Percentiles rank a stretch among this genome's conserved stretches.
Conservation (phyloP, 2,329 filamentous ascomycete genomes). For the Hypoxylon sp. region DNA sequence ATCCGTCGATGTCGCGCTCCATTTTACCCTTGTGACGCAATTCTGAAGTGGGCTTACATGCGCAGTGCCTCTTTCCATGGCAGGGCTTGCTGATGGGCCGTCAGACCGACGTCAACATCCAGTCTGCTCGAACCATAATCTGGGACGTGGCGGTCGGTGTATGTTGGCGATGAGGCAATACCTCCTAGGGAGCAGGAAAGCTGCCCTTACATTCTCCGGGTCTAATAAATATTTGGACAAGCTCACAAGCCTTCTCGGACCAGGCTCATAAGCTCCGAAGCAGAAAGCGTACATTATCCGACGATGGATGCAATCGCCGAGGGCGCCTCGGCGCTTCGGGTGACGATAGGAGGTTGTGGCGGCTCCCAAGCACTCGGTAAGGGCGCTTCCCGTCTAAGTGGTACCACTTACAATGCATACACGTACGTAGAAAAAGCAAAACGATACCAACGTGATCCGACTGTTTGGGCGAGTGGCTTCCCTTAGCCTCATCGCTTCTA, state of each 20-base stretch:
- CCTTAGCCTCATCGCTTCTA: conserved; percentile 3
- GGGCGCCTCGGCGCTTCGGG: conserved; percentile 31
- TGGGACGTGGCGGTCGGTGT: background rate
- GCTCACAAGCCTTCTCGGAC: conserved; percentile 21
- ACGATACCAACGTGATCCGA: conserved; percentile 32
- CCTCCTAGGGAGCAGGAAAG: background rate
- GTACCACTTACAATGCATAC: conserved; percentile 8
- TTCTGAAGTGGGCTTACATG: conserved; percentile 19
- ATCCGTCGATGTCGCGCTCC: conserved; percentile 4
- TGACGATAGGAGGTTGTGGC: conserved; percentile 7
- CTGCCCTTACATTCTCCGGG: background rate
- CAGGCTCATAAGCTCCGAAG: conserved; percentile 14
- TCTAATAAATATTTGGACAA: conserved; percentile 7
- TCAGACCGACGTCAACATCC: conserved; percentile 20
- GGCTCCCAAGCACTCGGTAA: conserved; percentile 22
- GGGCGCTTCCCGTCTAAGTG: conserved; percentile 8
- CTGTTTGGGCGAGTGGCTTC: conserved; percentile 38
- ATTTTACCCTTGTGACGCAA: conserved; percentile 29
- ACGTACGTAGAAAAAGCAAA: conserved; percentile 23
- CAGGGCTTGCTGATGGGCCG: background rate
- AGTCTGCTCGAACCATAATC: conserved; percentile 23
- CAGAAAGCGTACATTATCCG: conserved; percentile 4
- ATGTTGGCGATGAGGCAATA: background rate
- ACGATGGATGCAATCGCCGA: conserved; percentile 31
- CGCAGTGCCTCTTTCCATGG: conserved; percentile 12